Percentiles rank a stretch among this genome's conserved stretches.
Conservation (phyloP, 2,329 filamentous ascomycete species). For the Colletotrichum viniferum region DNA sequence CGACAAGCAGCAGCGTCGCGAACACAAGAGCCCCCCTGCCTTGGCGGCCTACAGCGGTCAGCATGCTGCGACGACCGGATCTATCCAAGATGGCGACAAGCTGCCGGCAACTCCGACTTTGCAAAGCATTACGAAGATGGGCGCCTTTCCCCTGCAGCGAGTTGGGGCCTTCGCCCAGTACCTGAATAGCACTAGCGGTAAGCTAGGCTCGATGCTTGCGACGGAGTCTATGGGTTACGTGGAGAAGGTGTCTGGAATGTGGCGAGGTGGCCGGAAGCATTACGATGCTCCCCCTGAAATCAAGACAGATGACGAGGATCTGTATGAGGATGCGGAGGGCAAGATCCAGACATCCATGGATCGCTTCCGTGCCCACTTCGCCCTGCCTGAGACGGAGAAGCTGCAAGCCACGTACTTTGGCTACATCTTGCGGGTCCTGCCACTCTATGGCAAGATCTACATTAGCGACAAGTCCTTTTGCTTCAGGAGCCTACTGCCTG, state of each 20-base stretch:
- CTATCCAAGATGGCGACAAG: slow-evolving; percentile 31
- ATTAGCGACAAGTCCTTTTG: slow-evolving; percentile 87
- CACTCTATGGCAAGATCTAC: slow-evolving; percentile 96
- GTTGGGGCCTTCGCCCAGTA: slow-evolving; percentile 85
- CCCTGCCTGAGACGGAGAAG: slow-evolving; percentile 81
- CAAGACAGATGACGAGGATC: slow-evolving; percentile 57
- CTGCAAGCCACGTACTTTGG: slow-evolving; percentile 90
- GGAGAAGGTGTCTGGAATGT: slow-evolving; percentile 96
- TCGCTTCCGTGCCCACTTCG: slow-evolving; percentile 89
- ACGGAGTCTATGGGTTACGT: slow-evolving; percentile 96
- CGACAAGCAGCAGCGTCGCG: slow-evolving; percentile 14
- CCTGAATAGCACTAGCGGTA: slow-evolving; percentile 77
- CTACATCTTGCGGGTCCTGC: slow-evolving; percentile 87
- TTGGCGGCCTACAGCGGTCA: slow-evolving; percentile 18
- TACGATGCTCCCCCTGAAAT: slow-evolving; percentile 70
- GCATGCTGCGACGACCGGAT: slow-evolving; percentile 45
- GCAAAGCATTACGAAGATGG: slow-evolving; percentile 62
- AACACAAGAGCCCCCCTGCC: not conserved
- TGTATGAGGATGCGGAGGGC: slow-evolving; percentile 63
- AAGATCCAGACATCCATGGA: slow-evolving; percentile 73
- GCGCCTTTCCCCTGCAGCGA: slow-evolving; percentile 80
- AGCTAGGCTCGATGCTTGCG: slow-evolving; percentile 81
- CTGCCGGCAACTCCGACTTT: slow-evolving; percentile 44
- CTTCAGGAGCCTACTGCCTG: slow-evolving; percentile 88
- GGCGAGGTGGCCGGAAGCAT: slow-evolving; percentile 88